Conservation (phyloP, 176 grass and related monocot species). For the Raddia guianensis region DNA sequence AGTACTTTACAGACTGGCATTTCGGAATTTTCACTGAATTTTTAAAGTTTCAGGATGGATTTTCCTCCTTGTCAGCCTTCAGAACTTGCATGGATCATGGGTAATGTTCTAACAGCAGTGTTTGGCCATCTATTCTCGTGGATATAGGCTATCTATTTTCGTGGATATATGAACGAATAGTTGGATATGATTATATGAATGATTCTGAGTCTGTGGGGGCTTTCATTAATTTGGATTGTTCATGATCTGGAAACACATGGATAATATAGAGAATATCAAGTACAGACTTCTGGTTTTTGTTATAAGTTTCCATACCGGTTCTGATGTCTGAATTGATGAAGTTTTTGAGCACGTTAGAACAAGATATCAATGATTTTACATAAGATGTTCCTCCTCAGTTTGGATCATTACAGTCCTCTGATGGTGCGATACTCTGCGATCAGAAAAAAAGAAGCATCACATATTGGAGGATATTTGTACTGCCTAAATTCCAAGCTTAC, state of each 20-base stretch:
- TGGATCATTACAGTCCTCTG: neutral
- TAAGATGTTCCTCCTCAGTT: neutral
- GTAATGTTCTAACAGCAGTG: neutral
- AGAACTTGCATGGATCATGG: neutral
- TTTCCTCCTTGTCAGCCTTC: neutral
- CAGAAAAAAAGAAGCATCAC: neutral
- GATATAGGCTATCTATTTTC: neutral
- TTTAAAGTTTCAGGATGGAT: neutral
- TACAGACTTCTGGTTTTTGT: neutral
- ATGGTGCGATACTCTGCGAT: neutral
- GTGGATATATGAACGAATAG: neutral
- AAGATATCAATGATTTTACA: neutral
- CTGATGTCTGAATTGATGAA: neutral
- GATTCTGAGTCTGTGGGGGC: neutral
- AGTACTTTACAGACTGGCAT: neutral
- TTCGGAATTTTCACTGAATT: neutral
- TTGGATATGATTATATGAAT: neutral
- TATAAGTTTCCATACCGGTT: neutral
- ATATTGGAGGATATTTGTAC: neutral
- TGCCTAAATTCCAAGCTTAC: neutral
- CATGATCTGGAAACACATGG: neutral
- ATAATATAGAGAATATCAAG: slow-evolving; percentile 14
- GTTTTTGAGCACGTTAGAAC: no score
- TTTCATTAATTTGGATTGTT: slow-evolving; percentile 9
- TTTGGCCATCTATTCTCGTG: neutral